phyloP scores from a whole-genome alignment of 257 asterid species.

The Fraxinus anomala region DNA sequence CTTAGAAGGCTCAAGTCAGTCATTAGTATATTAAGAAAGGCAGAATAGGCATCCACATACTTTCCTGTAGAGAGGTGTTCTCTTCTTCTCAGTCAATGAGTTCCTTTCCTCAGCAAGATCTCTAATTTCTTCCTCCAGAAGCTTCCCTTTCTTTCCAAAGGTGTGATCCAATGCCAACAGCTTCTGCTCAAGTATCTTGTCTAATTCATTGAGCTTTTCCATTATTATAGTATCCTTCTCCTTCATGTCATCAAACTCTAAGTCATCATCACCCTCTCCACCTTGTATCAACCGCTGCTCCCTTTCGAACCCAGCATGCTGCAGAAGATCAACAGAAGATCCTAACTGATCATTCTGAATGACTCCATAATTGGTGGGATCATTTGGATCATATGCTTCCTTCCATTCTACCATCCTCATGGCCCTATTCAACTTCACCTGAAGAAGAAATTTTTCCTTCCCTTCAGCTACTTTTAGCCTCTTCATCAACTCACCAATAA shows the following conservation, averaged over 20 bases:
- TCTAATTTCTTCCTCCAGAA: slow-evolving; percentile 85
- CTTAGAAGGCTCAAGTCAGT: neutral
- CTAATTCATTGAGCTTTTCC: slow-evolving; percentile 74
- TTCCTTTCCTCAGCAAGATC: slow-evolving; percentile 98
- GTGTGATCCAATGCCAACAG: slow-evolving; percentile 82
- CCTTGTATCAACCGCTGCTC: slow-evolving; percentile 49
- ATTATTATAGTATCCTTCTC: slow-evolving; percentile 74
- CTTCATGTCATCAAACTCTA: slow-evolving; percentile 76
- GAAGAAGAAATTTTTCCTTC: slow-evolving; percentile 82
- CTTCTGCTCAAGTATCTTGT: slow-evolving; percentile 72
- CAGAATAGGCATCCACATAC: slow-evolving; percentile 43
- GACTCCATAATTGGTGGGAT: slow-evolving; percentile 78
- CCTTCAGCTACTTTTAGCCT: slow-evolving; percentile 87
- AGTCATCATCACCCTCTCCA: slow-evolving; percentile 46
- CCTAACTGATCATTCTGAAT: slow-evolving; percentile 57
- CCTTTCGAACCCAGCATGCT: slow-evolving; percentile 50
- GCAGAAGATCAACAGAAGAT: slow-evolving; percentile 49
- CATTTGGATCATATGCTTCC: slow-evolving; percentile 81
- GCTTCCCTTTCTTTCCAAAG: slow-evolving; percentile 84
- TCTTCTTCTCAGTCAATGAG: slow-evolving; percentile 78
- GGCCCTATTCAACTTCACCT: slow-evolving; percentile 86
- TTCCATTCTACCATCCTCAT: slow-evolving; percentile 68
- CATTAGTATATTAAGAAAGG: slow-evolving; percentile 4
- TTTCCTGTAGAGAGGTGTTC: slow-evolving; percentile 82
- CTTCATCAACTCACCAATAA: slow-evolving; percentile 86